phyloP scores from a whole-genome alignment of 2,329 filamentous ascomycete genomes.

The Pseudogymnoascus destructans region DNA sequence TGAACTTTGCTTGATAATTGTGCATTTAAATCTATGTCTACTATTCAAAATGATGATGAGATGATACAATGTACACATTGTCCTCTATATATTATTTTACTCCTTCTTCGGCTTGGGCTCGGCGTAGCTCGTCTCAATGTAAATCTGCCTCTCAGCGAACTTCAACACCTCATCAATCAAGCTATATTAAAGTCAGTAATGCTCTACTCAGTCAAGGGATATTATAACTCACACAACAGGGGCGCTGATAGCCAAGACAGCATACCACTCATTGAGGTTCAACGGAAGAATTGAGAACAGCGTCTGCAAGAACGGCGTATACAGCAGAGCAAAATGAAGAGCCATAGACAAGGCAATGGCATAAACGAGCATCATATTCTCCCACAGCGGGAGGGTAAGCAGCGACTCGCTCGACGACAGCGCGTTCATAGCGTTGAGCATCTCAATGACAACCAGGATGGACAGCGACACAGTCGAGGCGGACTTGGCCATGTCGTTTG shows the following conservation, averaged over 20 bases:
- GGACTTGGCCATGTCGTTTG: conserved; percentile 70
- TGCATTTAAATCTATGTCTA: conserved; percentile 2
- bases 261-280: conserved; percentile 79
- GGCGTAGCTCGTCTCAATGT: conserved; percentile 27
- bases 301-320: conserved; percentile 75
- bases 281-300: conserved; percentile 87
- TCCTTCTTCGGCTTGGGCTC: conserved; percentile 22
- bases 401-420: conserved; percentile 91
- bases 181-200: conserved; percentile 26
- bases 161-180: conserved; percentile 57
- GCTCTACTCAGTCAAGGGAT: not conserved
- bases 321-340: conserved; percentile 86
- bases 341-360: conserved; percentile 88
- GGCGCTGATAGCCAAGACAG: conserved; percentile 74
- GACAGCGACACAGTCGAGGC: conserved; percentile 89
- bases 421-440: conserved; percentile 98
- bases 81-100: not conserved
- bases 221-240: conserved; percentile 69
- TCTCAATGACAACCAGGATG: conserved; percentile 91
- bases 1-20: not conserved
- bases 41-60: not conserved
- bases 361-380: conserved; percentile 97
- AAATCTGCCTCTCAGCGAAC: conserved; percentile 42
- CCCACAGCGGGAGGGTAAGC: conserved; percentile 86
- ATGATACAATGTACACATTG: conserved; percentile 3